phyloP scores from a whole-genome alignment of 176 grass and related monocot species.

The Dactylis glomerata region DNA sequence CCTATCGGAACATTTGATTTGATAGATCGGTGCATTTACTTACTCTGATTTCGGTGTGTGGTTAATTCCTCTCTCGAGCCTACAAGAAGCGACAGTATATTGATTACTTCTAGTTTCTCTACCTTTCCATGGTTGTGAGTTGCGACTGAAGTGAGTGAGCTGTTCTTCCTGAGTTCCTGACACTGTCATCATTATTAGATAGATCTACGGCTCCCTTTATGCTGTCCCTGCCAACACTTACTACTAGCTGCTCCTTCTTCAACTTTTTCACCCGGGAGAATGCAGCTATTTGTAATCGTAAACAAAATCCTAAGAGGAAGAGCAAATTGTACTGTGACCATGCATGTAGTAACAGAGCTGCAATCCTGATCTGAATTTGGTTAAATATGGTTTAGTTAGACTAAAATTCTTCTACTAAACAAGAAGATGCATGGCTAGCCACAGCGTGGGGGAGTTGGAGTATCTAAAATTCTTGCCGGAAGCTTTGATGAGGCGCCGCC shows the following conservation, averaged over 20 bases:
- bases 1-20: neutral
- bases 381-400: neutral
- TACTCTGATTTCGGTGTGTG: neutral
- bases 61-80: neutral
- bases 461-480: no score
- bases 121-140: neutral
- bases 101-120: neutral
- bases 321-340: no score
- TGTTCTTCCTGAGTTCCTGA: neutral
- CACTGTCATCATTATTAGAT: neutral
- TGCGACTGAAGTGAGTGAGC: neutral
- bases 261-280: neutral
- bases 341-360: no score
- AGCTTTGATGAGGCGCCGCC: constrained; percentile 13
- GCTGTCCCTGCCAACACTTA: neutral
- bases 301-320: neutral
- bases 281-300: neutral
- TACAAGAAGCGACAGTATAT: neutral
- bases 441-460: no score
- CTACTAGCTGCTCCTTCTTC: neutral
- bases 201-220: neutral
- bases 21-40: neutral
- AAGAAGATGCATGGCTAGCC: no score
- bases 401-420: neutral
- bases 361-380: no score